These are phyloP conservation scores for Kregervanrija pseudodelftensis DNA, from an alignment of 805 yeast genomes.

Conservation along the genomic window DNA sequence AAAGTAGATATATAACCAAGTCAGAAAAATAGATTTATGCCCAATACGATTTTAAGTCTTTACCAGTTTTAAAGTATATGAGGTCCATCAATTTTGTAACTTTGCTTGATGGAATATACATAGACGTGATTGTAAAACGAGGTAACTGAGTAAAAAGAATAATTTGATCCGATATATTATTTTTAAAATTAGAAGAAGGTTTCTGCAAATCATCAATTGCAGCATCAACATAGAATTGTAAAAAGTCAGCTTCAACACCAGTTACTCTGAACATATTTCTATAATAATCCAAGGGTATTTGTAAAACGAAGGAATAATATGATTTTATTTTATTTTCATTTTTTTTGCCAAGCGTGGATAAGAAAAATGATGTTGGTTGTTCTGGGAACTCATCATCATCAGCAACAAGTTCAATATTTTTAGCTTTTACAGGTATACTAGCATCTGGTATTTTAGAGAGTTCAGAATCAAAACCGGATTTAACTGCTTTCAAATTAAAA, in stretches of 20 bases:
- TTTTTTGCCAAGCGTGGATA: conserved; percentile 29
- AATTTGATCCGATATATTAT: conserved; percentile 19
- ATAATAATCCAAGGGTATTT: conserved; percentile 22
- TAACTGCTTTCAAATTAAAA: background rate
- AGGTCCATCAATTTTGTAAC: background rate
- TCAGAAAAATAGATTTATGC: background rate
- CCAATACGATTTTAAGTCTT: conserved; percentile 8
- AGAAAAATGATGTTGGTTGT: conserved; percentile 40
- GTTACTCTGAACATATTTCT: conserved; percentile 29
- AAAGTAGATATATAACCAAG: background rate
- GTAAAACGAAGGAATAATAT: conserved; percentile 33
- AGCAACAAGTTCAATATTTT: background rate
- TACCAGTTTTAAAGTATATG: background rate
- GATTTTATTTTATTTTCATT: conserved; percentile 13
- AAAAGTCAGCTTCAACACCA: conserved; percentile 44
- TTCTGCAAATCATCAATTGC: conserved; percentile 18
- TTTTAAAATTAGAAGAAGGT: conserved; percentile 6
- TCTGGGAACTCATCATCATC: conserved; percentile 32
- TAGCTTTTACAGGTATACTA: background rate
- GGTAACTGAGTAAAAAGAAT: conserved; percentile 27
- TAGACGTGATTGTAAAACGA: conserved; percentile 30
- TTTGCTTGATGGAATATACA: conserved; percentile 24
- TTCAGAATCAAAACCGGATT: background rate
- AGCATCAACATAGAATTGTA: conserved; percentile 43
- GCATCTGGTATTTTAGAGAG: background rate